Evolutionary conservation across 163 green algal species (phyloP).

Genomic region (Prototheca cutis): DNA sequence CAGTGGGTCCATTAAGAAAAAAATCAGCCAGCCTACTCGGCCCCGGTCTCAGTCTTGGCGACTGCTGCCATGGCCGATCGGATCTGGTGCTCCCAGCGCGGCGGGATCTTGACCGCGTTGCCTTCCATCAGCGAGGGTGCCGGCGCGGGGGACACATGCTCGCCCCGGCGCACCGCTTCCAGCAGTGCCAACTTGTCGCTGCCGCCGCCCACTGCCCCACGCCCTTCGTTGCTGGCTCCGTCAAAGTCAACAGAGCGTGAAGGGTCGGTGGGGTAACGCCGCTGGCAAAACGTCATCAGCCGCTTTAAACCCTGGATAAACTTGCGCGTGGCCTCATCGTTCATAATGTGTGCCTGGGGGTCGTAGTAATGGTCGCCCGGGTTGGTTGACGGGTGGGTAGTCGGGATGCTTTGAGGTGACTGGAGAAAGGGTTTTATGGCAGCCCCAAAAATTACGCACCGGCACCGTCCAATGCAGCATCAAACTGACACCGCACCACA

Average conservation of each 20-base stretch:
- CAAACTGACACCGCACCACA: too few relatives aligned
- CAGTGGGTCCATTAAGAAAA: too few relatives aligned
- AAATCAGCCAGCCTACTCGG: too few relatives aligned
- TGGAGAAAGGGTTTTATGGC: too few relatives aligned
- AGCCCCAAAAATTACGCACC: too few relatives aligned
- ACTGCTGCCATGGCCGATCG: background rate
- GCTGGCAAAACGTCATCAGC: slow-evolving; percentile 80
- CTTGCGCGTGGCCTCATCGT: slow-evolving; percentile 91
- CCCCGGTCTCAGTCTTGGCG: background rate
- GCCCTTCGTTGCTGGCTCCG: slow-evolving; percentile 39
- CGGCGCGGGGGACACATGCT: slow-evolving; percentile 39
- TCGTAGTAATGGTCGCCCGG: too few relatives aligned
- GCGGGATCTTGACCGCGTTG: slow-evolving; percentile 16
- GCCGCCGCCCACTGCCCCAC: slow-evolving; percentile 46
- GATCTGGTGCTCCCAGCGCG: slow-evolving; percentile 17
- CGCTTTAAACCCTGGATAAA: slow-evolving; percentile 84
- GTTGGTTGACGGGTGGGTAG: background rate
- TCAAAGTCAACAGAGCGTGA: slow-evolving; percentile 78
- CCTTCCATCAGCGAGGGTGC: slow-evolving; percentile 65
- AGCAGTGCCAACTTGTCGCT: slow-evolving; percentile 65
- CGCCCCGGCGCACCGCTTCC: slow-evolving; percentile 50
- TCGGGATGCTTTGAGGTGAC: background rate
- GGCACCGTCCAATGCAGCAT: too few relatives aligned
- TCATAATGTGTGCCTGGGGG: slow-evolving; percentile 90
- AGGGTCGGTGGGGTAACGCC: slow-evolving; percentile 75